phyloP scores from a whole-genome alignment of 2,329 filamentous ascomycete species.

The Diaporthe helianthi region DNA sequence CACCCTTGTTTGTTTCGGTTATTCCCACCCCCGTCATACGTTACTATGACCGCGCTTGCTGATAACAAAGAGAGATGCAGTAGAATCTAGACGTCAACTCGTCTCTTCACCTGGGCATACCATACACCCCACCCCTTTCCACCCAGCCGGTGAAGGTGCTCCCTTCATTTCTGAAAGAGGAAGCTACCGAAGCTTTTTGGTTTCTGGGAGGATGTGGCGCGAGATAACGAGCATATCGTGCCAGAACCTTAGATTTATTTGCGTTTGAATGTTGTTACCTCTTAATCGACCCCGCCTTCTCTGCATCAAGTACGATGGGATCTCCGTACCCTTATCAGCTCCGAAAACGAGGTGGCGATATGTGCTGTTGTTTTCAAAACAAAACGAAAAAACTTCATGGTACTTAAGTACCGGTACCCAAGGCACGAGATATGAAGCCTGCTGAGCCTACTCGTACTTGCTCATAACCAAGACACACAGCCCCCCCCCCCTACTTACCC shows the following conservation, averaged over 20 bases:
- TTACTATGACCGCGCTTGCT: neutral
- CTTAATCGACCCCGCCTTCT: neutral
- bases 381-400: too few species aligned
- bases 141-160: neutral
- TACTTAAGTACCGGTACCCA: neutral
- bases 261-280: too few species aligned
- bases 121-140: too few species aligned
- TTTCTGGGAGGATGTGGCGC: neutral
- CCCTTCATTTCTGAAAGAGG: conserved; percentile 2
- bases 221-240: conserved; percentile 15
- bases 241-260: too few species aligned
- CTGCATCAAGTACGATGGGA: neutral
- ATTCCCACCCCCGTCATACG: neutral
- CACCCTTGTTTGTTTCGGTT: neutral
- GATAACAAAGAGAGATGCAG: neutral
- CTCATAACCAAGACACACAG: too few species aligned
- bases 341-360: neutral
- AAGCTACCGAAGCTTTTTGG: neutral
- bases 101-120: too few species aligned
- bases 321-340: neutral
- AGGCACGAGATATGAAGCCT: neutral
- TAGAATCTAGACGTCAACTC: too few species aligned
- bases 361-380: too few species aligned
- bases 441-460: neutral
- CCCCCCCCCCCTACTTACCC: too few species aligned